Percentiles rank a stretch among this genome's conserved stretches.
Evolutionary conservation across 768 basidiomycete species (phyloP).

Genomic region (Myochromella boudieri): DNA sequence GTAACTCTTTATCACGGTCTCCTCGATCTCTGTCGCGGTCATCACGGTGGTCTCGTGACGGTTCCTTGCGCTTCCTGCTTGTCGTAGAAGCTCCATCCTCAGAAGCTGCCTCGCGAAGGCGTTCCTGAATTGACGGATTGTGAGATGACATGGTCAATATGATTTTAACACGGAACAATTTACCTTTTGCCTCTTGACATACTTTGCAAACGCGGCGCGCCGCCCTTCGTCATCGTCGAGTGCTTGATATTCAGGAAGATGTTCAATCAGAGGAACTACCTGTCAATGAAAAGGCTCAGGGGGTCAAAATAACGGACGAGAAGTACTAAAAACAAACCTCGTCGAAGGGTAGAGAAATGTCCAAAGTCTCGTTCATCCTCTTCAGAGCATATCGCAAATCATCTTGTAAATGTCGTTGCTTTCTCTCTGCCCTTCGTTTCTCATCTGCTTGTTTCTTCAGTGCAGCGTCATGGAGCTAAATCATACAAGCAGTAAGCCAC

Average conservation of each 20-base stretch:
- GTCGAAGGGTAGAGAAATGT: constrained; percentile 75
- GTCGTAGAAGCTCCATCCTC: constrained; percentile 85
- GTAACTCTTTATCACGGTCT: constrained; percentile 32
- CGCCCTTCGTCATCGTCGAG: constrained; percentile 87
- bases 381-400: constrained; percentile 95
- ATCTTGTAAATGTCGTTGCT: constrained; percentile 86
- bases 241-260: constrained; percentile 84
- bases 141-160: constrained; percentile 4
- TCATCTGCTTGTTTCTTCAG: constrained; percentile 82
- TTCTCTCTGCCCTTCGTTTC: constrained; percentile 80
- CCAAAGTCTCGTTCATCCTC: constrained; percentile 81
- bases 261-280: constrained; percentile 74
- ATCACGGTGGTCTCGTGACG: constrained; percentile 51
- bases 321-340: constrained; percentile 51
- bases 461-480: constrained; percentile 71
- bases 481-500: constrained; percentile 4
- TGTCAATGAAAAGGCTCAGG: constrained; percentile 26
- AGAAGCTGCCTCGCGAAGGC: constrained; percentile 71
- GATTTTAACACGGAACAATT: constrained; percentile 4
- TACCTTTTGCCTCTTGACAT: constrained; percentile 88
- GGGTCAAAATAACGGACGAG: neutral
- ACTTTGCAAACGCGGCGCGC: constrained; percentile 82
- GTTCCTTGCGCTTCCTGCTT: constrained; percentile 80
- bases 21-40: constrained; percentile 43
- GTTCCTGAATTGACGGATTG: no score